phyloP scores from a whole-genome alignment of 768 basidiomycete species.

The Rhizopogon rudus region DNA sequence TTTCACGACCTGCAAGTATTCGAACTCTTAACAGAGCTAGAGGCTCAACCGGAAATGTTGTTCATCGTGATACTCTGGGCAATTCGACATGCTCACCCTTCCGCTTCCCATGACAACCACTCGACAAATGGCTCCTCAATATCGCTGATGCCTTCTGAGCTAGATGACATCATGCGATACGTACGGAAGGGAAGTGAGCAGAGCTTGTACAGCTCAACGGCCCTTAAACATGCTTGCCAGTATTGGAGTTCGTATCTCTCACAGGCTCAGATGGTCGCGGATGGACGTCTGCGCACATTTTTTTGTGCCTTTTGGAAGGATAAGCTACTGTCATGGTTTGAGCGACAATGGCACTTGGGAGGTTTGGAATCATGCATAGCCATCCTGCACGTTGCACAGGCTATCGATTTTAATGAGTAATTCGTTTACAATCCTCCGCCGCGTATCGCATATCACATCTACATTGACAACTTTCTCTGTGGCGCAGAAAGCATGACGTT shows the following conservation, averaged over 20 bases:
- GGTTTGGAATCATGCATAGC: background rate
- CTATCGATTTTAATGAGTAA: background rate
- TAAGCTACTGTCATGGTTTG: background rate
- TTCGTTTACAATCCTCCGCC: background rate
- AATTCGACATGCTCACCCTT: background rate
- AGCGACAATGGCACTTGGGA: background rate
- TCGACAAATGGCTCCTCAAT: background rate
- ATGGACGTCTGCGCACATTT: background rate
- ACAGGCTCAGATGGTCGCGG: background rate
- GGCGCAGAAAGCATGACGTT: too few species aligned
- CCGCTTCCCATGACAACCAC: background rate
- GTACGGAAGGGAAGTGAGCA: background rate
- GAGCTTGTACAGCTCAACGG: background rate
- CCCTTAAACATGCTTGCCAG: background rate
- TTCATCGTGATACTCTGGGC: background rate
- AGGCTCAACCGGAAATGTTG: background rate
- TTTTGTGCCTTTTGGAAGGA: background rate
- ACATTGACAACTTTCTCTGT: too few species aligned
- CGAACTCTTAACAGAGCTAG: background rate
- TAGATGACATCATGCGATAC: background rate
- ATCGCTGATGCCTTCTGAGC: background rate
- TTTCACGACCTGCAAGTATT: background rate
- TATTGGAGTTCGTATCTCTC: background rate
- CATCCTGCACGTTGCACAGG: background rate
- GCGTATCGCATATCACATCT: too few species aligned